Percentiles rank a stretch among this genome's conserved stretches.
Conservation (phyloP, 139 green algal genomes). For the Diplosphaera chodatii region DNA sequence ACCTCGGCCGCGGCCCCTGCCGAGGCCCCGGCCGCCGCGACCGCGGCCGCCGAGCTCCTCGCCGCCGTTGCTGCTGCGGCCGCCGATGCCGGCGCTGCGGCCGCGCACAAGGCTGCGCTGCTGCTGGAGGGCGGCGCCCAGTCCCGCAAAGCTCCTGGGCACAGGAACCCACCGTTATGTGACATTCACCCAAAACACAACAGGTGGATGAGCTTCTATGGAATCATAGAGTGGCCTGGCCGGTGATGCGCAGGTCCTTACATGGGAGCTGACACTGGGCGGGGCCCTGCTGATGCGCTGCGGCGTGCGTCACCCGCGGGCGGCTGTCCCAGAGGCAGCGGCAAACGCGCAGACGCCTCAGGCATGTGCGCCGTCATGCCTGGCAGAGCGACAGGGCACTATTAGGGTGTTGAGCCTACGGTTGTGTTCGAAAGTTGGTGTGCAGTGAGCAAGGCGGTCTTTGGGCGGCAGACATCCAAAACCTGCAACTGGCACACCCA, state of each 20-base stretch:
- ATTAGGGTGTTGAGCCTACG: too few species aligned
- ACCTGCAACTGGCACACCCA: too few species aligned
- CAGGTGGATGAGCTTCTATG: too few species aligned
- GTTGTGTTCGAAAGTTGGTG: too few species aligned
- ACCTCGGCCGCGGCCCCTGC: conserved; percentile 1
- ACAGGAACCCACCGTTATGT: too few species aligned
- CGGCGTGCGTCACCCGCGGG: background rate
- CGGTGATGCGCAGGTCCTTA: background rate
- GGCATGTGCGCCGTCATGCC: conserved; percentile 40
- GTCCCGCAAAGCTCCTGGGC: background rate
- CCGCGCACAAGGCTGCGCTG: background rate
- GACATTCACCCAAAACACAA: too few species aligned
- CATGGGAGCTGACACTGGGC: background rate
- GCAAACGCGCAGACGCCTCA: background rate
- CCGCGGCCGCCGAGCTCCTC: conserved; percentile 1
- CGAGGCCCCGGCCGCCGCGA: background rate
- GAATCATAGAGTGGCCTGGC: too few species aligned
- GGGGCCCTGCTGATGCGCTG: background rate
- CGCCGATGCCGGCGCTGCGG: background rate
- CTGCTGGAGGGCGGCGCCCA: background rate
- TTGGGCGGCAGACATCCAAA: too few species aligned
- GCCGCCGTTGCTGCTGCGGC: conserved; percentile 3
- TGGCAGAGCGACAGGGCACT: background rate
- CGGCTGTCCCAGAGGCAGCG: background rate
- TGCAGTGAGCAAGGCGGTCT: too few species aligned